Base-by-base conservation (phyloP, 1,284 basidiomycete species). In the Leccinum pallidistipes region DNA sequence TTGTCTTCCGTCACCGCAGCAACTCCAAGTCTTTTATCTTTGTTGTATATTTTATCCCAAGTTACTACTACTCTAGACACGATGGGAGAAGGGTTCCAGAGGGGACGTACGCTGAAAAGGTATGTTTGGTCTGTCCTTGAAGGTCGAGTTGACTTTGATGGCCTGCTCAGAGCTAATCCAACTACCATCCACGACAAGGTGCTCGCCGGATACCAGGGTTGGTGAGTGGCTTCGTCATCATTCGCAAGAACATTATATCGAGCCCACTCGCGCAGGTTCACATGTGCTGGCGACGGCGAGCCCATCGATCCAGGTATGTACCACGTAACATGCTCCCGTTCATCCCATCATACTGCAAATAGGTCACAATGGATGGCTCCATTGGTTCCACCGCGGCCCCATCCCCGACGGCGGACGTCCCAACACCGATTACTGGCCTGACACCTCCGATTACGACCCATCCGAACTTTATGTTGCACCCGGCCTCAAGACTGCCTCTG, bases 201-300 rank as follows among this genome's bases (percentile, higher is more conserved):
- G 69, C 75, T 93, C 24, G 88, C 92, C 0, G 91, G 91, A 29
- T 92, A 93, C 70, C 91, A 92, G 73, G 91, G 90, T 71, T 92
- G 91, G 91, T 90, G 70, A 62, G 87, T 71, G 50, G 50, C 29
- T 2, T n/a, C 11, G 18, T 29, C 3, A 5, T 16, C 1, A 2
- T 8, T 5, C 21, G 0, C 24, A 24, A 24, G 24, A 24, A 2
- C n/a, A 4, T 21, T 40, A 9, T 24, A 5, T 18, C n/a, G 7
- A 11, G 16, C 27, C 5, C 12, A 1, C 8, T n/a, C 32, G 59
- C 40, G 18, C 66, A 88, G 87, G 87, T 90, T 88, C 69, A 86
- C 85, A n/a, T 90, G 87, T 68, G 74, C 77, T 3, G 86, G 85
- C 31, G 88, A 90, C 66, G 88, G 88, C 4, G 78, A 81, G 56